These are phyloP conservation scores for Phyllosticta citriasiana DNA, from an alignment of 2,329 filamentous ascomycete species.

Conservation along the genomic window DNA sequence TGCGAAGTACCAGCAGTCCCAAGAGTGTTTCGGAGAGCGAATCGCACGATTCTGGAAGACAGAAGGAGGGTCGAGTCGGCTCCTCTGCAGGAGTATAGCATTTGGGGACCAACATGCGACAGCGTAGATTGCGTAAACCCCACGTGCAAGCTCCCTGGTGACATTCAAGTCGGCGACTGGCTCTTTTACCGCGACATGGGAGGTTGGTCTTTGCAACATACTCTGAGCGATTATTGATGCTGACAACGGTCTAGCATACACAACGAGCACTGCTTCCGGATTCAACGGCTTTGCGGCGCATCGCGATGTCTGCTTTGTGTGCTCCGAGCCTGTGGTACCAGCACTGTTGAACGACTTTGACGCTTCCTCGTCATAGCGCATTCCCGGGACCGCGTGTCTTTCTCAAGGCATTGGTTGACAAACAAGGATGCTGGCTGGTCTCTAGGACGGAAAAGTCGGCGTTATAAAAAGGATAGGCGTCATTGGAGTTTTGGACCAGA, in stretches of 20 bases:
- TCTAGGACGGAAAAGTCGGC: background rate
- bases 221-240: background rate
- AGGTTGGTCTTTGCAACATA: constrained; percentile 12
- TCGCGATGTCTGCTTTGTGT: constrained; percentile 83
- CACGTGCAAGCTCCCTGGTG: constrained; percentile 60
- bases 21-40: constrained; percentile 56
- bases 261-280: constrained; percentile 82
- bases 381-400: background rate
- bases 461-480: too few species aligned
- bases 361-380: background rate
- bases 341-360: constrained; percentile 46
- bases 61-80: constrained; percentile 7
- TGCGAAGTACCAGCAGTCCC: constrained; percentile 83
- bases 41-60: constrained; percentile 52
- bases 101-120: constrained; percentile 93
- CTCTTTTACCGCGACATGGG: constrained; percentile 95
- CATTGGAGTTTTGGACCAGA: too few species aligned
- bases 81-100: constrained; percentile 50
- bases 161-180: constrained; percentile 84
- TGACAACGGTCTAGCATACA: constrained; percentile 52
- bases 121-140: constrained; percentile 84
- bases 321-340: constrained; percentile 71
- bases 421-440: background rate
- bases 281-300: constrained; percentile 90
- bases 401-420: background rate